A percentile compares a stretch with the other conserved stretches of the same genome.
Conservation (phyloP, 331 rosid species). For the Malus hybrid region DNA sequence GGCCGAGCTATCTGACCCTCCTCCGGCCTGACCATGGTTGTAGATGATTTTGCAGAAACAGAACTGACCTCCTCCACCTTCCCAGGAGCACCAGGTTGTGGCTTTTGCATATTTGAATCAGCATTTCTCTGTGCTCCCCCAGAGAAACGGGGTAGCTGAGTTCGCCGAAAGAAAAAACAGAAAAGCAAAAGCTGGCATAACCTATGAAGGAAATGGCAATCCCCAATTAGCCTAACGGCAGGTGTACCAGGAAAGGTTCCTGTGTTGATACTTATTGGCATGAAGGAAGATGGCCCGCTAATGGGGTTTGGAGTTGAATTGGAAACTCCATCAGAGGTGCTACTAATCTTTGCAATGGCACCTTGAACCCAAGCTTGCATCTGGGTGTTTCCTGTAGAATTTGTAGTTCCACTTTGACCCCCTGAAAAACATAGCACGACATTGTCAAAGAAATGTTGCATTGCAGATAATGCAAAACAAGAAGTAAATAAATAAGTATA, state of each 20-base stretch:
- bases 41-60: constrained; percentile 39
- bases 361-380: constrained; percentile 98
- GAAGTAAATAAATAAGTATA: background rate
- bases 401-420: constrained; percentile 70
- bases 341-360: constrained; percentile 85
- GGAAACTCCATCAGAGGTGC: constrained; percentile 69
- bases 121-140: constrained; percentile 54
- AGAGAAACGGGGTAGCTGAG: constrained; percentile 55
- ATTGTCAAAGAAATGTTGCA: background rate
- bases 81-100: constrained; percentile 50
- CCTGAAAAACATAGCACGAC: constrained; percentile 32
- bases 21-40: constrained; percentile 51
- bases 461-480: background rate
- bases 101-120: constrained; percentile 58
- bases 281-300: constrained; percentile 76
- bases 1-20: constrained; percentile 61
- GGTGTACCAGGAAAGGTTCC: constrained; percentile 97
- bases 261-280: constrained; percentile 86
- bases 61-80: constrained; percentile 64
- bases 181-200: constrained; percentile 87
- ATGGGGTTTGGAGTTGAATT: constrained; percentile 71
- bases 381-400: constrained; percentile 75
- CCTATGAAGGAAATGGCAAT: constrained; percentile 90
- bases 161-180: constrained; percentile 89
- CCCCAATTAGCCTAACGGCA: constrained; percentile 91